A percentile compares a stretch with the other conserved stretches of the same genome.
phyloP scores from a whole-genome alignment of 1,139 yeast species.

The Zygoascus sp. region DNA sequence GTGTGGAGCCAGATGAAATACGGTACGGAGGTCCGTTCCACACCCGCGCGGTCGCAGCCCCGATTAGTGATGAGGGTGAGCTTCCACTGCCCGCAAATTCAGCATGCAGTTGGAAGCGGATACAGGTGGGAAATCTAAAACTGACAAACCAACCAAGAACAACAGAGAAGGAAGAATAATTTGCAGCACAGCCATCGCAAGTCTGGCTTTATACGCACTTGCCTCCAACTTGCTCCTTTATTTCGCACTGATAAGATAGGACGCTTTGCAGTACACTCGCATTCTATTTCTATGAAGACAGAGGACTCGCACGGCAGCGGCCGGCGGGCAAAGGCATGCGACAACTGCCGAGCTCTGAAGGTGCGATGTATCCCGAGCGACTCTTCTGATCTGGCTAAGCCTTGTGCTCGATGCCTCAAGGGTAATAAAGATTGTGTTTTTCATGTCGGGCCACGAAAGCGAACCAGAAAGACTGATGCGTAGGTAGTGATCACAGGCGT shows the following conservation, averaged over 20 bases:
- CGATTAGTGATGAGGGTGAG: too few species aligned
- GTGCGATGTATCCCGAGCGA: slow-evolving; percentile 79
- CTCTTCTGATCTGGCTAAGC: slow-evolving; percentile 50
- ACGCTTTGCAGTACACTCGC: background rate
- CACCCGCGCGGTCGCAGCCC: too few species aligned
- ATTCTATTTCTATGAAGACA: background rate
- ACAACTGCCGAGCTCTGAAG: slow-evolving; percentile 72
- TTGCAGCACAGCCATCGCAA: too few species aligned
- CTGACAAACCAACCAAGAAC: too few species aligned
- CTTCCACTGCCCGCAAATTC: too few species aligned
- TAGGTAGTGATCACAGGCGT: slow-evolving; percentile 16
- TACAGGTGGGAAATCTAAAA: too few species aligned
- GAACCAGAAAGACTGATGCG: slow-evolving; percentile 40
- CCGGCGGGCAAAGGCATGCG: slow-evolving; percentile 61
- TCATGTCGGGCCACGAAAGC: slow-evolving; percentile 56
- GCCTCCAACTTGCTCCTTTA: too few species aligned
- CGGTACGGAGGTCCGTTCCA: too few species aligned
- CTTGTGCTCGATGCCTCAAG: slow-evolving; percentile 71
- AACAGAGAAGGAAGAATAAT: too few species aligned
- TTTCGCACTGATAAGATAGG: background rate
- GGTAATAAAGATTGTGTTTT: slow-evolving; percentile 62
- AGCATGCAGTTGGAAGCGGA: too few species aligned
- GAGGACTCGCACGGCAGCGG: slow-evolving; percentile 1
- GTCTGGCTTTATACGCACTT: too few species aligned
- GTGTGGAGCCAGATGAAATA: too few species aligned